phyloP scores from a whole-genome alignment of 2,329 filamentous ascomycete genomes.

The Cercospora berteroae region DNA sequence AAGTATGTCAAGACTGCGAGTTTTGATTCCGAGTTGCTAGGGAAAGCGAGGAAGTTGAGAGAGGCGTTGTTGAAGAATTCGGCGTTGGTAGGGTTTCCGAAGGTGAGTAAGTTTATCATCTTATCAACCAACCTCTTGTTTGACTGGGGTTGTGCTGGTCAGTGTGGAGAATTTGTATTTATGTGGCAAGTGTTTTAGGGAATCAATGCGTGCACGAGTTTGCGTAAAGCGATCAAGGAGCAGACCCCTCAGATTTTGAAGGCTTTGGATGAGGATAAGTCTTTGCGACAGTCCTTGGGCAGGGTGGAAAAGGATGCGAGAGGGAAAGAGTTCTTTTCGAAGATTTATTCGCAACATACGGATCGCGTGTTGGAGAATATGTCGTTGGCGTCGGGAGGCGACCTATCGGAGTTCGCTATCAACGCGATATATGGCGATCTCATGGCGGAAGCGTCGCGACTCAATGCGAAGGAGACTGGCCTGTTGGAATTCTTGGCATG shows the following conservation, averaged over 20 bases:
- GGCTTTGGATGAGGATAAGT: slow-evolving; percentile 19
- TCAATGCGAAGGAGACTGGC: slow-evolving; percentile 24
- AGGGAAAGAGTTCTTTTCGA: slow-evolving; percentile 22
- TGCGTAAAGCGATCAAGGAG: slow-evolving; percentile 16
- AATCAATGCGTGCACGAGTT: slow-evolving; percentile 23
- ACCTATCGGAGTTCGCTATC: slow-evolving; percentile 24
- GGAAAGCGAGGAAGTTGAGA: slow-evolving; percentile 18
- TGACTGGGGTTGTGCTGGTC: too few species aligned
- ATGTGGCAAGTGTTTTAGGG: slow-evolving; percentile 8
- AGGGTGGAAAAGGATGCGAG: slow-evolving; percentile 21
- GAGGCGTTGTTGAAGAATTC: slow-evolving; percentile 22
- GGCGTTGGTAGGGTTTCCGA: slow-evolving; percentile 23
- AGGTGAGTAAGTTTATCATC: slow-evolving; percentile 14
- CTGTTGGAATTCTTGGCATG: slow-evolving; percentile 26
- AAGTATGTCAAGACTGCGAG: slow-evolving; percentile 11
- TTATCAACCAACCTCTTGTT: too few species aligned
- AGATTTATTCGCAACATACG: slow-evolving; percentile 25
- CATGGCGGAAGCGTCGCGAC: slow-evolving; percentile 22
- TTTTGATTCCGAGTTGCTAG: slow-evolving; percentile 10
- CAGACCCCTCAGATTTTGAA: slow-evolving; percentile 14
- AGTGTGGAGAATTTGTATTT: too few species aligned
- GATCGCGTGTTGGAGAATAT: slow-evolving; percentile 25
- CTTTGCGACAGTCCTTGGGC: slow-evolving; percentile 14
- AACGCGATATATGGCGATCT: slow-evolving; percentile 25
- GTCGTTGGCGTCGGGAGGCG: slow-evolving; percentile 22